Evolutionary conservation across 306 rosid genomes (phyloP), one percentile per base, ranked within the genome.

Genomic region (Sophora flavescens): DNA sequence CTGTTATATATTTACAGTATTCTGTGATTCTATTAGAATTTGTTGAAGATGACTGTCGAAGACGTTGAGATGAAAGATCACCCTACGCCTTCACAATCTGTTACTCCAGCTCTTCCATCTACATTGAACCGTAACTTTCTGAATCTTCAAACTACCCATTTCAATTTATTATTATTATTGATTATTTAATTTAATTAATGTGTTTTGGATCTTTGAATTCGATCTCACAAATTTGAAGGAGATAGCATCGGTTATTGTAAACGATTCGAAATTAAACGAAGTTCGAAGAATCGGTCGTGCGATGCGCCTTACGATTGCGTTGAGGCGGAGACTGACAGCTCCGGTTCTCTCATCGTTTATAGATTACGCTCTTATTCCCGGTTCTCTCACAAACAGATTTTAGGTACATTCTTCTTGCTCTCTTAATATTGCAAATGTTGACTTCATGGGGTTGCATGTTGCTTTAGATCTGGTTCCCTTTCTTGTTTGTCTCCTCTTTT

Each of bases 231-330:
- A 88, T 81, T 88, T 92, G 89, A 90, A 84, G 86, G 96, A 85
- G 84, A 90, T 90, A 81, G 85, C 87, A 2, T 81, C 91, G 6
- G 85, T 85, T 3, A 88, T 92, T 59, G 93, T 88, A 84, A 83
- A 83, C 2, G 89, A 93, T 39, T 91, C 92, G 1, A 88, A 87
- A 75, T 80, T 84, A 11, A 83, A 88, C 70, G 96, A 92, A 82
- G 96, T 92, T 47, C 84, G 96, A 17, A 75, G 92, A 42, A 87
- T 90, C 68, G 78, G 85, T 68, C 91, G 93, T 58, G 93, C 86
- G 5, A 72, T 92, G 28, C 88, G 97, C 57, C 91, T 89, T 8
- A 91, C 91, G 4, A 84, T 90, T 87, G 86, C 83, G 0, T 65
- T 88, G 82, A 84, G 97, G 84, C 78, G 85, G 76, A 90, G 86